Conservation (phyloP, 2,329 filamentous ascomycete genomes). For the Fusarium hostae region DNA sequence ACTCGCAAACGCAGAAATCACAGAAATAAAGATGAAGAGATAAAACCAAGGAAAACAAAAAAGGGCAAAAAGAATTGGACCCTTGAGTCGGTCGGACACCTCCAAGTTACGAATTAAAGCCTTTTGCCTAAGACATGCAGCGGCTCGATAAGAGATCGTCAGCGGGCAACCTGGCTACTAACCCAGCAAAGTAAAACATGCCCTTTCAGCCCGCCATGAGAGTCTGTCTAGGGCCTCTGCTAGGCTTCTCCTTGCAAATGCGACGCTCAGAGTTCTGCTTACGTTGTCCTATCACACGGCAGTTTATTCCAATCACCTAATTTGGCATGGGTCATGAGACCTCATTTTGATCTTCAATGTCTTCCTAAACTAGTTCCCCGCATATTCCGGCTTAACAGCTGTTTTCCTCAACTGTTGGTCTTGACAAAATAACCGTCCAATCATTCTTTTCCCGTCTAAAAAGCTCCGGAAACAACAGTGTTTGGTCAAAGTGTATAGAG, state of each 20-base stretch:
- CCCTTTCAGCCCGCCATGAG: conserved; percentile 9
- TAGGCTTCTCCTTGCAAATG: neutral
- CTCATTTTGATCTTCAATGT: conserved; percentile 8
- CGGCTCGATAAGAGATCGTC: conserved; percentile 30
- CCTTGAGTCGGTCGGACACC: neutral
- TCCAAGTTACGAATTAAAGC: conserved; percentile 20
- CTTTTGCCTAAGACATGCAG: conserved; percentile 27
- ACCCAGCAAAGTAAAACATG: neutral
- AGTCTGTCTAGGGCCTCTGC: neutral
- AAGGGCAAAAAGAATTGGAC: neutral
- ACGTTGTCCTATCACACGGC: conserved; percentile 28
- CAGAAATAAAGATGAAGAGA: neutral
- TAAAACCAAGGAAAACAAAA: neutral
- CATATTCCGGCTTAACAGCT: conserved; percentile 1
- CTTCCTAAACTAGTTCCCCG: conserved; percentile 5
- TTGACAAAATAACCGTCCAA: neutral
- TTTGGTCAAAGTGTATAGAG: conserved; percentile 1
- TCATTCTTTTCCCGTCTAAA: conserved; percentile 5
- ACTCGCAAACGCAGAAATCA: neutral
- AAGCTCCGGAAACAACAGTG: conserved; percentile 2
- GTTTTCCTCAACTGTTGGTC: neutral
- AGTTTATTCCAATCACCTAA: conserved; percentile 25
- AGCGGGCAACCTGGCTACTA: neutral
- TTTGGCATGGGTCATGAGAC: conserved; percentile 4
- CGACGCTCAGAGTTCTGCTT: conserved; percentile 6